These are phyloP conservation scores for Bombardia bombarda DNA, from an alignment of 495 filamentous ascomycete genomes.

Conservation along the genomic window DNA sequence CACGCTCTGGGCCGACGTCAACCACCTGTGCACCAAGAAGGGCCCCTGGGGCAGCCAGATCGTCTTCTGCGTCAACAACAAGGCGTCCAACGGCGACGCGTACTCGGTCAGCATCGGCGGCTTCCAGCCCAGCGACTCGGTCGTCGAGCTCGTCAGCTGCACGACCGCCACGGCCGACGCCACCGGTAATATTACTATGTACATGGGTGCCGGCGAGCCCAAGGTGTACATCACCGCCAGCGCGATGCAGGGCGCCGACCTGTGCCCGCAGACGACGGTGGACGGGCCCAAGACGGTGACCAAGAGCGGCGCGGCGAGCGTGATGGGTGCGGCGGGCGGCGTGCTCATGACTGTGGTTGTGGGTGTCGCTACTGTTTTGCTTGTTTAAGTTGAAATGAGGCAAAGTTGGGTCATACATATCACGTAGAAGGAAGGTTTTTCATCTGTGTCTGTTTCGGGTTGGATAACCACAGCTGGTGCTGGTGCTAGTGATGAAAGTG, in stretches of 20 bases:
- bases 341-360: conserved; percentile 8
- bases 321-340: conserved; percentile 3
- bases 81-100: conserved; percentile 19
- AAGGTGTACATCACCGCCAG: conserved; percentile 12
- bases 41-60: conserved; percentile 48
- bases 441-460: too few species aligned
- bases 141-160: conserved; percentile 23
- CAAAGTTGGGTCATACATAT: too few species aligned
- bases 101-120: conserved; percentile 16
- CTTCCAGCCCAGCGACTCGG: conserved; percentile 17
- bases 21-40: conserved; percentile 57
- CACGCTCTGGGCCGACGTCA: conserved; percentile 45
- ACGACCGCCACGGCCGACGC: conserved; percentile 13
- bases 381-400: too few species aligned
- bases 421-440: too few species aligned
- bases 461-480: too few species aligned
- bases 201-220: conserved; percentile 18
- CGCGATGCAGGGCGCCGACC: conserved; percentile 12
- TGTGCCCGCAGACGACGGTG: conserved; percentile 14
- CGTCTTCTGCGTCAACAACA: conserved; percentile 26
- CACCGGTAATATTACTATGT: conserved; percentile 15
- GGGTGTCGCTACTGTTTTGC: conserved; percentile 11
- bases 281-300: conserved; percentile 5
- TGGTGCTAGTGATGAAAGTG: too few species aligned
- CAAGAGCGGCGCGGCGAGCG: conserved; percentile 4